Percentiles rank a stretch among this genome's conserved stretches.
Conservation (phyloP, 768 basidiomycete genomes). For the Suillus decipiens region DNA sequence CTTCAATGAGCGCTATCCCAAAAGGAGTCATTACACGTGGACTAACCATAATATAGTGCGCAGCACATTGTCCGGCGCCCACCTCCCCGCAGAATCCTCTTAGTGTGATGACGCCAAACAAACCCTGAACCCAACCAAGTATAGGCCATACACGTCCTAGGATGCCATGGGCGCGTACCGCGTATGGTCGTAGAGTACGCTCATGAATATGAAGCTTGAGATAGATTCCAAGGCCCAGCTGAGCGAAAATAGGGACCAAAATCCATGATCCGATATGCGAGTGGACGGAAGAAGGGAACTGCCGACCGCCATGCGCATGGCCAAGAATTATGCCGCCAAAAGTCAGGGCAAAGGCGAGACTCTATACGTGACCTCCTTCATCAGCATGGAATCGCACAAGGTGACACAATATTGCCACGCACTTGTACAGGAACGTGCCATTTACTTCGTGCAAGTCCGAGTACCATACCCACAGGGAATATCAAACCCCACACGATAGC, state of each 20-base stretch:
- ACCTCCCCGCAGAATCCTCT: constrained; percentile 77
- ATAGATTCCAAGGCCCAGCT: constrained; percentile 79
- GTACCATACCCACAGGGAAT: constrained; percentile 84
- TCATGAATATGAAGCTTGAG: constrained; percentile 92
- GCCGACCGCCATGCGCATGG: constrained; percentile 81
- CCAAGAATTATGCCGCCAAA: constrained; percentile 78
- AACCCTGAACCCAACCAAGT: constrained; percentile 85
- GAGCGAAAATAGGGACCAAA: constrained; percentile 62
- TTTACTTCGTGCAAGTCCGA: constrained; percentile 73
- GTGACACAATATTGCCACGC: constrained; percentile 18
- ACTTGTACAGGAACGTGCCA: constrained; percentile 94
- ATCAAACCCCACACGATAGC: constrained; percentile 80
- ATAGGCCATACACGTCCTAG: constrained; percentile 84
- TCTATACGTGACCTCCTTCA: constrained; percentile 38
- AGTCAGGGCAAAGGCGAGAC: constrained; percentile 67
- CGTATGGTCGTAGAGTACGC: constrained; percentile 66
- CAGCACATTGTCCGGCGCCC: constrained; percentile 81
- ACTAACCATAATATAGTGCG: constrained; percentile 78
- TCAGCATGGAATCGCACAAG: not conserved
- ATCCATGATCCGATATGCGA: constrained; percentile 57
- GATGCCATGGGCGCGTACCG: constrained; percentile 71
- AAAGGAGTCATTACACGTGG: not conserved
- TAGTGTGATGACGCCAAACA: constrained; percentile 79
- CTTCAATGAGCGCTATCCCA: constrained; percentile 12
- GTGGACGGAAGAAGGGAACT: constrained; percentile 75